Evolutionary conservation across 1,284 basidiomycete species (phyloP).

Genomic region (Grifola frondosa): DNA sequence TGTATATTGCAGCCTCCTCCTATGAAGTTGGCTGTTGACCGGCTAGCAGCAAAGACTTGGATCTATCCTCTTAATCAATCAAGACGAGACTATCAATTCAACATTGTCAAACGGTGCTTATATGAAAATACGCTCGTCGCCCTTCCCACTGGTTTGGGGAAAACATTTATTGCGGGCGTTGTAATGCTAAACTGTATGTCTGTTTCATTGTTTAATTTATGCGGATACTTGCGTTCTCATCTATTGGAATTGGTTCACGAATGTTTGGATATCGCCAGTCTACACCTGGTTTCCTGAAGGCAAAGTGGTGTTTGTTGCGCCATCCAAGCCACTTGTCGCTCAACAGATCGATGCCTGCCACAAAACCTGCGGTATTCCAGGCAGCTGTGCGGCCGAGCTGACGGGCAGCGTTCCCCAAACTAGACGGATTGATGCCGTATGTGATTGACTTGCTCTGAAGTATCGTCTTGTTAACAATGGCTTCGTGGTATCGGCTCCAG

Average conservation of each 20-base stretch:
- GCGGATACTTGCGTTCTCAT: background rate
- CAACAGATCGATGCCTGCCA: slow-evolving; percentile 97
- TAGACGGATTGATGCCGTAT: slow-evolving; percentile 60
- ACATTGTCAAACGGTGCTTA: slow-evolving; percentile 85
- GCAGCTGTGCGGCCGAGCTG: slow-evolving; percentile 81
- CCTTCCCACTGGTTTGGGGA: slow-evolving; percentile 94
- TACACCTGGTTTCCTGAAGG: slow-evolving; percentile 94
- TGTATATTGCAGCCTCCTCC: slow-evolving; percentile 55
- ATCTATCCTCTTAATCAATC: slow-evolving; percentile 90
- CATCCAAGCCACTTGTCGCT: slow-evolving; percentile 92
- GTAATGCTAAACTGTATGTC: slow-evolving; percentile 90
- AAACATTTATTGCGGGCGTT: slow-evolving; percentile 97
- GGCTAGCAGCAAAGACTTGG: slow-evolving; percentile 83
- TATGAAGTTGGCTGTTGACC: slow-evolving; percentile 77
- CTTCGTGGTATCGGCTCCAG: too few relatives aligned
- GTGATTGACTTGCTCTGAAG: slow-evolving; percentile 27
- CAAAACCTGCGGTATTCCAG: slow-evolving; percentile 91
- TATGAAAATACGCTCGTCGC: slow-evolving; percentile 96
- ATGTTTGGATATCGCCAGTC: slow-evolving; percentile 44
- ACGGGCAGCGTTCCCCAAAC: slow-evolving; percentile 69
- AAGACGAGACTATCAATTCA: slow-evolving; percentile 93
- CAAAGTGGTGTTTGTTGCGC: slow-evolving; percentile 94
- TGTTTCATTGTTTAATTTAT: background rate
- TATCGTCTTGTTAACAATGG: background rate
- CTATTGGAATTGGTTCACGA: background rate